Base-by-base conservation (phyloP, 78 protist species). In the Dictyostelium purpureum region DNA sequence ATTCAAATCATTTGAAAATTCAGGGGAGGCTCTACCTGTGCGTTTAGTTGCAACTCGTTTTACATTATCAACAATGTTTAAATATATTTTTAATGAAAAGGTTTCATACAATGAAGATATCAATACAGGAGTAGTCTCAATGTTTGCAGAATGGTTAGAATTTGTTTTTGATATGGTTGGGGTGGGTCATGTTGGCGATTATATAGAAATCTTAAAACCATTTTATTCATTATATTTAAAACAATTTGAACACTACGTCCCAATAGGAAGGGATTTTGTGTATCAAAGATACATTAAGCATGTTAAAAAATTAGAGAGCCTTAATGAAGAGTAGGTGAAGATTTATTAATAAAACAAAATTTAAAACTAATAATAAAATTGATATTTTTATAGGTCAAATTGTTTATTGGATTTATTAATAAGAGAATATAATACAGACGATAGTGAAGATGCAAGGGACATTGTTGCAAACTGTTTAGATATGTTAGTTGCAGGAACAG, bases 321-420 rank as follows among this genome's bases (percentile, higher is more conserved):
- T 47, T 47, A 3, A 14, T 47, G 67, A 52, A 52, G 61, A 21
- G 61, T 52, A 52, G 21, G 0, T 18, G 2, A 49, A 49, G 24
- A 54, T 21, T 54, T 19, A 54, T 54, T 54, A 19, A 54, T 54
- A n/a, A 19, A 54, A n/a, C 11, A 19, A 56, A 24, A 19, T 47
- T 47, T 16, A 47, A 47, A 1, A 19, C 2, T 56, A 7, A 24
- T 11, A 49, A 49, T 7, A 49, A 11, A 49, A 49, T 49, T 49
- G 24, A 7, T 49, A 49, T 49, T 7, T 14, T 49, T 7, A 49
- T 49, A 14, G 54, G 7, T 49, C 11, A 11, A 56, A 42, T 24
- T 69, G 57, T 42, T 59, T 77, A 42, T 77, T 77, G 18, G 70
- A 77, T 40, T n/a, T 28, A n/a, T 57, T 77, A 19, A 77, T 77